Evolutionary conservation across 352 stramenopile genomes (phyloP), one percentile per base, ranked within the genome.

Genomic region (Saprolegnia diclina): DNA sequence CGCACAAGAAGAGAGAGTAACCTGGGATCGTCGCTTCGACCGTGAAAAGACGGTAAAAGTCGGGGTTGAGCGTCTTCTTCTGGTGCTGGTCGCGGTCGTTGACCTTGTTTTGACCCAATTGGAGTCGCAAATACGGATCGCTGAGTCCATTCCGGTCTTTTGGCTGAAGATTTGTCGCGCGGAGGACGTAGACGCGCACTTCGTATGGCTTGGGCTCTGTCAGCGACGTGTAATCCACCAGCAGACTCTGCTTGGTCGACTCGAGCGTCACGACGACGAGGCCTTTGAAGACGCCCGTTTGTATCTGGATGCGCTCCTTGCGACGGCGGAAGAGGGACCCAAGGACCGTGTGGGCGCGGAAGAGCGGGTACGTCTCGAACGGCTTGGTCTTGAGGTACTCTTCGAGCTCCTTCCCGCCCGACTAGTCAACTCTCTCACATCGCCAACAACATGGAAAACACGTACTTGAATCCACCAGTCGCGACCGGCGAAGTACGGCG

Each of bases 101-200:
- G 24, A 91, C 72, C 24, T 83, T 74, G 0, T 76, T 64, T 63
- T 86, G 89, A n/a, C 88, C 88, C 2, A 95, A 63, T 26, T 94
- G 88, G 5, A 92, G 55, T 0, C 78, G 74, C 35, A 95, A 44
- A 57, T 92, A 95, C 6, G 88, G 88, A 35, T 95, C 83, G 4
- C 85, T 91, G 48, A 83, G 88, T 0, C 86, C 85, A 26, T 92
- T 92, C 0, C 78, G 57, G 64, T 93, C 86, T 66, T 94, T 93
- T 0, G 88, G 79, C 46, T 92, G 86, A 24, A 95, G 63, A 54
- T 87, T 91, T 42, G 76, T 77, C 0, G 74, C 86, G 7, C 82
- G 80, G 1, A 95, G 67, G 0, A 95, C 77, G 62, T 94, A 94
- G 3, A 94, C 75, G 0, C 85, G 82, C 2, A 92, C 81, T 0